A percentile compares a stretch with the other conserved stretches of the same genome.
Evolutionary conservation across 163 green algal genomes (phyloP).

Genomic region (Chlorella variabilis): DNA sequence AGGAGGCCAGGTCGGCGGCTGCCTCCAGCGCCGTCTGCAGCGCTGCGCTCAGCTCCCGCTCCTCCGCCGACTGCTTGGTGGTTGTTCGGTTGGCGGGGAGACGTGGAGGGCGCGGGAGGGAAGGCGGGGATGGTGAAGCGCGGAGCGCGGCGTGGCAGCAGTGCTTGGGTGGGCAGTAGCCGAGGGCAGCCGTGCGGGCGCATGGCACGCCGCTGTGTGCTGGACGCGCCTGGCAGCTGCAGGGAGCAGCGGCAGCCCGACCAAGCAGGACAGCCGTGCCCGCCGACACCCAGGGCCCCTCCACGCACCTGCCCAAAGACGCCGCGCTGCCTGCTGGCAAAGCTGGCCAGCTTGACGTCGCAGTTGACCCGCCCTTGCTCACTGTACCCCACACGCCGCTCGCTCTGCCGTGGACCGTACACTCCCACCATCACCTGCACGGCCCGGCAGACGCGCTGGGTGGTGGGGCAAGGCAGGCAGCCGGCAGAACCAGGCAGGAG

Average conservation of each 20-base stretch:
- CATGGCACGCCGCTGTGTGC: no score
- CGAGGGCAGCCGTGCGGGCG: no score
- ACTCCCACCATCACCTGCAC: constrained; percentile 76
- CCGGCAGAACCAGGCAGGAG: background rate
- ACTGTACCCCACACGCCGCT: constrained; percentile 69
- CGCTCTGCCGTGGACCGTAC: constrained; percentile 81
- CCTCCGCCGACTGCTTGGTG: constrained; percentile 43
- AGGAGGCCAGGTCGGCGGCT: constrained; percentile 64
- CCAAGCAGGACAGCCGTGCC: no score
- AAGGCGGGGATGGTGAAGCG: background rate
- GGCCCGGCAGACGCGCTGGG: background rate
- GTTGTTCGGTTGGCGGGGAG: constrained; percentile 19
- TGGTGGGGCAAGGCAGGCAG: background rate
- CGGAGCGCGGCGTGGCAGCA: background rate
- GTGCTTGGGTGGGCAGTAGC: no score
- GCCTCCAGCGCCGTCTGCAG: constrained; percentile 57
- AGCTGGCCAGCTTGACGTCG: constrained; percentile 70
- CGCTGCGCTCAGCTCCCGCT: constrained; percentile 32
- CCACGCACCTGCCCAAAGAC: constrained; percentile 46
- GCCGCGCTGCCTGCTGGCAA: constrained; percentile 58
- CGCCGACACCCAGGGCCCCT: no score
- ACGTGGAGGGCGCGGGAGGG: background rate
- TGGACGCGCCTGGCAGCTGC: no score
- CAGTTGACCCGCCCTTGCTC: constrained; percentile 71
- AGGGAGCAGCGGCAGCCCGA: no score